Conservation (phyloP, 2,329 filamentous ascomycete species). For the Neonectria punicea region DNA sequence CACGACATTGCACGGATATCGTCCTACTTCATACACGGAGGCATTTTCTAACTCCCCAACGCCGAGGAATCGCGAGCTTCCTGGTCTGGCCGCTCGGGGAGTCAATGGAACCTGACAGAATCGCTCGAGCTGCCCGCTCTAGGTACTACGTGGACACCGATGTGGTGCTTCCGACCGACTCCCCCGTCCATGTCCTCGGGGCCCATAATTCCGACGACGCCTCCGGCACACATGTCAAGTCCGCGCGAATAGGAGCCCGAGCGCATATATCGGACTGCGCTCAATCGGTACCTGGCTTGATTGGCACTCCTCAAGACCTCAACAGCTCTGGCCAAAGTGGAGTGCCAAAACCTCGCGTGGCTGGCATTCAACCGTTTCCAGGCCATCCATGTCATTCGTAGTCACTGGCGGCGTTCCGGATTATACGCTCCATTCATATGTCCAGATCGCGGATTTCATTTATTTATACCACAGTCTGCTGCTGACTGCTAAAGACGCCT, state of each 20-base stretch:
- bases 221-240: constrained; percentile 14
- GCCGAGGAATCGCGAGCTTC: too few species aligned
- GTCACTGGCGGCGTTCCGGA: background rate
- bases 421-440: constrained; percentile 5
- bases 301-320: constrained; percentile 17
- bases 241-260: constrained; percentile 29
- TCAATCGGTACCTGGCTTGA: constrained; percentile 2
- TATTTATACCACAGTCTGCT: constrained; percentile 2
- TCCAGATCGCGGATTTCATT: constrained; percentile 16
- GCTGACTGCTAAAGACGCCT: constrained; percentile 22
- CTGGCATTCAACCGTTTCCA: constrained; percentile 15
- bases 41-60: too few species aligned
- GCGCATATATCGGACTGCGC: constrained; percentile 11
- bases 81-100: too few species aligned
- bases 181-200: constrained; percentile 6
- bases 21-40: too few species aligned
- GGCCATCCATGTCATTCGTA: constrained; percentile 3
- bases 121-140: too few species aligned
- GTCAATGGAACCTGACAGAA: too few species aligned
- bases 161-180: background rate
- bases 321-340: constrained; percentile 2
- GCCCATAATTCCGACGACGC: constrained; percentile 28
- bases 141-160: background rate
- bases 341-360: background rate
- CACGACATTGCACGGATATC: too few species aligned